Base-by-base conservation (phyloP, 2,329 filamentous ascomycete genomes). In the Paraphoma chrysanthemicola region DNA sequence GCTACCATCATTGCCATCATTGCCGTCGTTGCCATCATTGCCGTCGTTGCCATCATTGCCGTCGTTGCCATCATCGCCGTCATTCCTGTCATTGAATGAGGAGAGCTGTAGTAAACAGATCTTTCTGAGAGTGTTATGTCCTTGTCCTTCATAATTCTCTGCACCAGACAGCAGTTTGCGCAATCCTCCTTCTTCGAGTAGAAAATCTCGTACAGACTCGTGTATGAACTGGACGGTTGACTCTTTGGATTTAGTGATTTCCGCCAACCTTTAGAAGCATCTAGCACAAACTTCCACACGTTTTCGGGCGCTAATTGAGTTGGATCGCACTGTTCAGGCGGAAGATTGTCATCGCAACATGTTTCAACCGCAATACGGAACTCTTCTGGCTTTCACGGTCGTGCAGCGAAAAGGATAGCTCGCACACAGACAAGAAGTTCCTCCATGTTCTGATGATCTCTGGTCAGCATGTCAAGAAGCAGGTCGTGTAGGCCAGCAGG, bases 341-440 rank as follows among this genome's bases (percentile, higher is more conserved):
- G 18, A 36, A 33, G 23, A 9, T 36, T 31, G 30, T 18, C 6
- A 8, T 33, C 44, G 44, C 14, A 12, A 31, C 50, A 41, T 23
- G 44, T 12, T 6, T 42, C 28, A 6, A 54, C 23, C 23, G 45
- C 52, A 23, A 48, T 44, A 39, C 44, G 49, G 14, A 54, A 43
- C 23, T 54, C 8, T 38, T 54, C 38, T 31, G 33, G 51, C 12
- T 16, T 45, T 44, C 81, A 46, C n/a, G 44, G 10, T 9, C 44
- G 28, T 7, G 6, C 29, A 3, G 44, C 23, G 44, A 14, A 46
- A 8, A 46, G 28, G 6, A 46, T 14, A 6, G 3, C 14, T 30
- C n/a, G 44, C 5, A 46, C 6, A 10, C 23, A 31, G n/a, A 30
- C 11, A 9, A 46, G 6, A 2, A 31, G 10, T 4, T 46, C 44